Evolutionary conservation across 768 basidiomycete genomes (phyloP).

Genomic region (Boletus tylopilopsis): DNA sequence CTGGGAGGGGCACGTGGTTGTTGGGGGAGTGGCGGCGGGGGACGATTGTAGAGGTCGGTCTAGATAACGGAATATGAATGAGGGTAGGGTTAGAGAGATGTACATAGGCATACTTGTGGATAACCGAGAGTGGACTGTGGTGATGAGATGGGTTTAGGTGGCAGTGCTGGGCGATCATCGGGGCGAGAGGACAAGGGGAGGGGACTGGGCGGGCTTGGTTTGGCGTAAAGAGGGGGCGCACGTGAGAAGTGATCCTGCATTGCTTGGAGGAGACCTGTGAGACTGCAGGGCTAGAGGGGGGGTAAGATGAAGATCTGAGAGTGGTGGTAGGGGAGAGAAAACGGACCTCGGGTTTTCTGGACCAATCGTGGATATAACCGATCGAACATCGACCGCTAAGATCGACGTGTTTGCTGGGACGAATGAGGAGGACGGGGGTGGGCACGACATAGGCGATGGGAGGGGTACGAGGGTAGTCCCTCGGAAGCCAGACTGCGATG

Average conservation of each 20-base stretch:
- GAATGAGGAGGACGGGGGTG: constrained; percentile 85
- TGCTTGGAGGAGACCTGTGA: constrained; percentile 69
- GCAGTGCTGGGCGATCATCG: constrained; percentile 36
- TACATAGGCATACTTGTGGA: constrained; percentile 20
- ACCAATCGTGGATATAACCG: constrained; percentile 76
- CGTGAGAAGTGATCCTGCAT: constrained; percentile 82
- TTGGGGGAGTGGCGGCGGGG: constrained; percentile 35
- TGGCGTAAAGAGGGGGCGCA: constrained; percentile 87
- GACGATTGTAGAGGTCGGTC: constrained; percentile 30
- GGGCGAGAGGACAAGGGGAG: constrained; percentile 19
- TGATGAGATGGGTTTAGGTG: constrained; percentile 34
- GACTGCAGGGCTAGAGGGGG: constrained; percentile 60
- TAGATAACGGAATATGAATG: constrained; percentile 7
- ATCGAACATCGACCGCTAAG: constrained; percentile 70
- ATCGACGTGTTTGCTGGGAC: constrained; percentile 71
- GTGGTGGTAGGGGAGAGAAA: constrained; percentile 7
- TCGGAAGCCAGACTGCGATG: constrained; percentile 81
- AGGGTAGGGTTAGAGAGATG: background rate
- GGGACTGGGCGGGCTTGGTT: constrained; percentile 44
- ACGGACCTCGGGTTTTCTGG: constrained; percentile 63
- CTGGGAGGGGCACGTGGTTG: constrained; percentile 18
- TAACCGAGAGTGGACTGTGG: constrained; percentile 6
- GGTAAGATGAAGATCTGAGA: background rate
- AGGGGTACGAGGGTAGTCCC: constrained; percentile 76
- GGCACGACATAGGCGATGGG: constrained; percentile 93